Evolutionary conservation across 257 asterid genomes (phyloP).

Genomic region (Marsdenia floribunda): DNA sequence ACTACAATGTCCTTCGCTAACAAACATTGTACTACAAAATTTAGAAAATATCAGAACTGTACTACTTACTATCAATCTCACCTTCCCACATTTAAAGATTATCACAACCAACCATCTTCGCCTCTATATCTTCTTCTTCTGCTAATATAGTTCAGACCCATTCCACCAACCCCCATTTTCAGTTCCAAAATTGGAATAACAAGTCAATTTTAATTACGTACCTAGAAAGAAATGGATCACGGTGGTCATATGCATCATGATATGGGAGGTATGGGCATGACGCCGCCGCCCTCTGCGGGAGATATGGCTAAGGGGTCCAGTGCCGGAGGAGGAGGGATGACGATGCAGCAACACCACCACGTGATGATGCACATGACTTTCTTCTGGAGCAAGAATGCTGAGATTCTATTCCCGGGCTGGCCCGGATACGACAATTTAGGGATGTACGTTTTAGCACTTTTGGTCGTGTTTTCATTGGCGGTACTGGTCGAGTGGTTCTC

Average conservation of each 20-base stretch:
- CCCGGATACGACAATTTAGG: constrained; percentile 57
- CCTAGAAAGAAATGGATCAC: not conserved
- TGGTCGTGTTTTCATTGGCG: constrained; percentile 40
- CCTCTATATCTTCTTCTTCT: too few relatives aligned
- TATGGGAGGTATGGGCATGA: constrained; percentile 41
- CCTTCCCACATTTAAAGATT: too few relatives aligned
- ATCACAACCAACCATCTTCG: too few relatives aligned
- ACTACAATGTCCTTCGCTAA: too few relatives aligned
- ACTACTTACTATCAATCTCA: too few relatives aligned
- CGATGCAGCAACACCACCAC: constrained; percentile 30
- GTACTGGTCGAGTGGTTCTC: constrained; percentile 57
- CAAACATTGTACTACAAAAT: too few relatives aligned
- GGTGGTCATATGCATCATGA: constrained; percentile 6
- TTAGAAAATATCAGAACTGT: too few relatives aligned
- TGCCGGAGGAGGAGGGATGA: constrained; percentile 22
- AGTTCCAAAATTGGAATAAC: too few relatives aligned
- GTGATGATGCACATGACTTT: constrained; percentile 96
- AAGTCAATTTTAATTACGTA: not conserved
- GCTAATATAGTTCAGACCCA: too few relatives aligned
- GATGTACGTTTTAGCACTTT: constrained; percentile 55
- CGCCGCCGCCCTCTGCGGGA: constrained; percentile 20
- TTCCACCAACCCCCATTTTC: too few relatives aligned
- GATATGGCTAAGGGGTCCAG: constrained; percentile 12
- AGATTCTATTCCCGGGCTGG: constrained; percentile 67
- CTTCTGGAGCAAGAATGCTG: constrained; percentile 79